Conservation (phyloP, 2,329 filamentous ascomycete species). For the Fusarium domesticum region DNA sequence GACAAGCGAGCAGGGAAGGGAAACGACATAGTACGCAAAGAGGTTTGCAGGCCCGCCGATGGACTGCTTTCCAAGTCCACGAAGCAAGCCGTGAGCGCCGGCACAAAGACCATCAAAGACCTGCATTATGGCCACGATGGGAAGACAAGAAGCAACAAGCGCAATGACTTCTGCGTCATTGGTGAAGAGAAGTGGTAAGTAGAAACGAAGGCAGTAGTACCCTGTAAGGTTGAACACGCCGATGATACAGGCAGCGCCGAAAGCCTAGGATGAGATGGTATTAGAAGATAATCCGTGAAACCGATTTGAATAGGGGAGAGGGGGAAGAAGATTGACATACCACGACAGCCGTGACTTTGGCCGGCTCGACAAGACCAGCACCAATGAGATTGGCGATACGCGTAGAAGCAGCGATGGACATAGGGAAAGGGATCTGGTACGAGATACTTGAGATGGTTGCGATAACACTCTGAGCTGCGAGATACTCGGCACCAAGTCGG, state of each 20-base stretch:
- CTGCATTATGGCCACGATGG: conserved; percentile 83
- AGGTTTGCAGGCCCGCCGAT: conserved; percentile 88
- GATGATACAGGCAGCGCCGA: conserved; percentile 65
- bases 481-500: conserved; percentile 72
- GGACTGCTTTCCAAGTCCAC: conserved; percentile 83
- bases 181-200: conserved; percentile 78
- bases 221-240: conserved; percentile 75
- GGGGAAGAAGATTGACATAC: conserved; percentile 39
- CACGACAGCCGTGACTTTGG: conserved; percentile 76
- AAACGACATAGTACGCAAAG: conserved; percentile 81
- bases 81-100: conserved; percentile 77
- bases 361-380: conserved; percentile 75
- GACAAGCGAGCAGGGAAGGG: conserved; percentile 77
- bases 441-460: conserved; percentile 74
- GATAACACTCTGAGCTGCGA: conserved; percentile 86
- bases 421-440: conserved; percentile 89
- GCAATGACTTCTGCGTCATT: conserved; percentile 65
- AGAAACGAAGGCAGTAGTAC: conserved; percentile 64
- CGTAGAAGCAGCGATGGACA: conserved; percentile 84
- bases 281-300: too few relatives aligned
- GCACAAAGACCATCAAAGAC: conserved; percentile 80
- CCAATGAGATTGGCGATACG: conserved; percentile 91
- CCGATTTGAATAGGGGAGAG: neutral
- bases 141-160: conserved; percentile 67
- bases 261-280: too few relatives aligned